Evolutionary conservation across 2,329 filamentous ascomycete genomes (phyloP).

Genomic region (Fusarium liriodendri): DNA sequence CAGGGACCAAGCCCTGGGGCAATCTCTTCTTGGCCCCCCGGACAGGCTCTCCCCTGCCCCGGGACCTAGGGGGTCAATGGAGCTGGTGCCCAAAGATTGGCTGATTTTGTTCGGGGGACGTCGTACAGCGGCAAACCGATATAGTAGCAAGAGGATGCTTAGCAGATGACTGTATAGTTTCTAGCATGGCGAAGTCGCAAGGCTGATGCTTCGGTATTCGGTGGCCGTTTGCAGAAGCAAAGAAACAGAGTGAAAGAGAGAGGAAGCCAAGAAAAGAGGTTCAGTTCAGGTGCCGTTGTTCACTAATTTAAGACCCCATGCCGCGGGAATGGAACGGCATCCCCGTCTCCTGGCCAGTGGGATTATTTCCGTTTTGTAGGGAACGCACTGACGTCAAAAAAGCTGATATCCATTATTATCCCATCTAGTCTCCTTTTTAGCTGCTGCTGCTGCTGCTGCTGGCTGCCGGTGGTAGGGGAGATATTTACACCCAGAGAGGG

Average conservation of each 20-base stretch:
- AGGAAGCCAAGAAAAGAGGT: not conserved
- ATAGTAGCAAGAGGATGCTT: not conserved
- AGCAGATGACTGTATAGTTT: not conserved
- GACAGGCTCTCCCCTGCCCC: not conserved
- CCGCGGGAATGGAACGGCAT: not conserved
- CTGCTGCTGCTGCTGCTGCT: not conserved
- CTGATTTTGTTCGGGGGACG: not conserved
- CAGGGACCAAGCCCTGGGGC: not conserved
- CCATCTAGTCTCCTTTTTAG: not conserved
- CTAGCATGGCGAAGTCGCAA: not conserved
- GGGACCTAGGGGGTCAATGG: not conserved
- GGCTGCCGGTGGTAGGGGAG: not conserved
- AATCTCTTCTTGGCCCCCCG: not conserved
- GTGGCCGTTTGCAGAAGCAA: not conserved
- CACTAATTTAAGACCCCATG: not conserved
- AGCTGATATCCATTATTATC: not conserved
- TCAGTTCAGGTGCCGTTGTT: not conserved
- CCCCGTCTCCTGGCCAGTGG: slow-evolving; percentile 18
- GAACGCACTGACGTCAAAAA: slow-evolving; percentile 39
- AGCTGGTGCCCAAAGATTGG: not conserved
- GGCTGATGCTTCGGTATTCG: not conserved
- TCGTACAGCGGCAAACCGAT: not conserved
- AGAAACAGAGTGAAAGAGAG: not conserved
- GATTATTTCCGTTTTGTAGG: slow-evolving; percentile 9
- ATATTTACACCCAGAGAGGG: slow-evolving; percentile 23